Conservation (phyloP, 306 rosid species). For the Dryas alaskensis region DNA sequence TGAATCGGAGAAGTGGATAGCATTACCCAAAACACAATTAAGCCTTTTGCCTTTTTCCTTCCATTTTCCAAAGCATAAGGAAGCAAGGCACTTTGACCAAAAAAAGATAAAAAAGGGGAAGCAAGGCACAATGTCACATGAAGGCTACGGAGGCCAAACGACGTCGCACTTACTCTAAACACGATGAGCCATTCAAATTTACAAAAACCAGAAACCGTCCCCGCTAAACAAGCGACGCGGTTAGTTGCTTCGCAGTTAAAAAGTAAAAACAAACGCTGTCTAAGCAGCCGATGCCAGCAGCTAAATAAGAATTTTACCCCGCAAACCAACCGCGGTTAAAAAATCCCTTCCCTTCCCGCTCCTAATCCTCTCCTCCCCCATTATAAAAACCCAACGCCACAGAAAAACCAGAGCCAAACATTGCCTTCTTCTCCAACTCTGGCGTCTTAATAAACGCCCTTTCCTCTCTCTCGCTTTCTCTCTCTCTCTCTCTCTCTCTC, state of each 20-base stretch:
- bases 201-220: background rate
- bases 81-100: background rate
- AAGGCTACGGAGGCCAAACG: background rate
- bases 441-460: conserved; percentile 67
- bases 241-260: background rate
- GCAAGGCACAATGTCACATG: background rate
- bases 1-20: too few relatives aligned
- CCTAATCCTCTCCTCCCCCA: background rate
- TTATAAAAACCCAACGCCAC: conserved; percentile 11
- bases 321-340: background rate
- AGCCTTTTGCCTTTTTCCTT: background rate
- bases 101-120: background rate
- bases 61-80: background rate
- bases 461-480: conserved; percentile 3
- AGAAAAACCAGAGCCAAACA: background rate
- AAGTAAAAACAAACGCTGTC: background rate
- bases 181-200: background rate
- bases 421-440: background rate
- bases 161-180: background rate
- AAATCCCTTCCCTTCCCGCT: background rate
- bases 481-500: too few relatives aligned
- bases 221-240: conserved; percentile 12
- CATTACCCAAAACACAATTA: background rate
- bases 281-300: background rate
- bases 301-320: background rate